These are phyloP conservation scores for Grosmannia serpens DNA, from an alignment of 2,329 filamentous ascomycete genomes.

Conservation along the genomic window DNA sequence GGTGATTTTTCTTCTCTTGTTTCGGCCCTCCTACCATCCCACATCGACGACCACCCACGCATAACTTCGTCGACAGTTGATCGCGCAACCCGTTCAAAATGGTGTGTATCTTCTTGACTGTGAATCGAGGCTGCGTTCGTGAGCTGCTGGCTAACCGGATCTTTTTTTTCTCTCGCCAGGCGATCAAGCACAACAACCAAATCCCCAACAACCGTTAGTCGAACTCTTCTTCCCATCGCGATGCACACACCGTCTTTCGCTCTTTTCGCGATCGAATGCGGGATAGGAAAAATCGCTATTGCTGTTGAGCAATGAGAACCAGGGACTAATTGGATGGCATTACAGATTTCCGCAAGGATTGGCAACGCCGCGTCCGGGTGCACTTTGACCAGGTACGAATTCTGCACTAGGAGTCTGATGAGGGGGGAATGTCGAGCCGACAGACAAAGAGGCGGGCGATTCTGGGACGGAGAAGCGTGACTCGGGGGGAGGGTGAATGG, in stretches of 20 bases:
- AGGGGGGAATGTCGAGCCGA: neutral
- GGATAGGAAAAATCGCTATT: neutral
- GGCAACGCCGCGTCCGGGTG: slow-evolving; percentile 96
- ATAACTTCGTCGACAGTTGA: neutral
- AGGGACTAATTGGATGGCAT: slow-evolving; percentile 22
- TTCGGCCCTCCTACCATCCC: slow-evolving; percentile 2
- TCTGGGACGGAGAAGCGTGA: too few species aligned
- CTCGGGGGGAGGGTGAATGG: too few species aligned
- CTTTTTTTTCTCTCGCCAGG: slow-evolving; percentile 35
- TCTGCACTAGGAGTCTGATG: neutral
- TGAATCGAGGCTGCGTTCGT: neutral
- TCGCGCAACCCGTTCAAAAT: neutral
- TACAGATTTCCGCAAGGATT: slow-evolving; percentile 98
- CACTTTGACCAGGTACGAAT: slow-evolving; percentile 96
- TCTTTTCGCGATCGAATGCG: neutral
- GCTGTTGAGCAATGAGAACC: slow-evolving; percentile 1
- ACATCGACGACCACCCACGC: neutral
- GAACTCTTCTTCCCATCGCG: slow-evolving; percentile 16
- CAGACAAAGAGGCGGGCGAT: neutral
- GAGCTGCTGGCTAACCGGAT: slow-evolving; percentile 9
- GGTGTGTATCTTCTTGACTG: neutral
- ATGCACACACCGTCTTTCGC: slow-evolving; percentile 9
- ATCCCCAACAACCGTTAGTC: slow-evolving; percentile 86
- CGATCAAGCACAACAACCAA: slow-evolving; percentile 99
- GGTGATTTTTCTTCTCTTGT: slow-evolving; percentile 6